Base-by-base conservation (phyloP, 2,329 filamentous ascomycete genomes). In the Coniochaeta ligniaria region DNA sequence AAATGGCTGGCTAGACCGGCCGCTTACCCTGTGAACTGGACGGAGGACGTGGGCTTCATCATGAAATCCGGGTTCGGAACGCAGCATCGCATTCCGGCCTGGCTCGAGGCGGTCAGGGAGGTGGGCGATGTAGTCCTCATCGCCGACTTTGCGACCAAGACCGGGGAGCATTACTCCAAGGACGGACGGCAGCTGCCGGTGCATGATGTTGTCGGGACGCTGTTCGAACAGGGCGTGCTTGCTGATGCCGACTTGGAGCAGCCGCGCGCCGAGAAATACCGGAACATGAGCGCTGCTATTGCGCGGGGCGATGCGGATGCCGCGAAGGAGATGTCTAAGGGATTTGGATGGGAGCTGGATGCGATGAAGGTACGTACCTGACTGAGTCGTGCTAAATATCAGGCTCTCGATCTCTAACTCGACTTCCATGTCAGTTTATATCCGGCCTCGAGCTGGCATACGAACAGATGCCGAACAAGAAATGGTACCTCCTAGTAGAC, bases 41-140 rank as follows among this genome's bases (percentile, higher is more conserved):
- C 71, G 58, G 71, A 71, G 41, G 81, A 84, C 60, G 75, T 83
- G 8, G 79, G 76, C 35, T 74, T 81, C 63, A 75, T 84, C 57
- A 70, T 84, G 64, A 84, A 84, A 71, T 83, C 81, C 5, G 82
- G 82, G 33, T 84, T 81, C 66, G 82, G 81, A 59, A 83, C 82
- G 20, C 76, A 76, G 55, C 70, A 77, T 57, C 76, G 82, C 16
- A 72, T 84, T 31, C 70, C 74, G 5, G 74, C 76, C 12, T 77
- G 80, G 68, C 69, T 84, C 12, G 71, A 75, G 47, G 80, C 81
- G 0, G 72, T 82, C 50, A 73, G 75, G 52, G 73, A 75, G 54
- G 73, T 74, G n/a, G 68, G 71, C 62, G 74, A 77, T 28, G 31
- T 35, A 31, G 76, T 80, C 28, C 74, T 83, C 9, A 76, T 83